Evolutionary conservation across 257 asterid genomes (phyloP).

Genomic region (Coffea canephora): DNA sequence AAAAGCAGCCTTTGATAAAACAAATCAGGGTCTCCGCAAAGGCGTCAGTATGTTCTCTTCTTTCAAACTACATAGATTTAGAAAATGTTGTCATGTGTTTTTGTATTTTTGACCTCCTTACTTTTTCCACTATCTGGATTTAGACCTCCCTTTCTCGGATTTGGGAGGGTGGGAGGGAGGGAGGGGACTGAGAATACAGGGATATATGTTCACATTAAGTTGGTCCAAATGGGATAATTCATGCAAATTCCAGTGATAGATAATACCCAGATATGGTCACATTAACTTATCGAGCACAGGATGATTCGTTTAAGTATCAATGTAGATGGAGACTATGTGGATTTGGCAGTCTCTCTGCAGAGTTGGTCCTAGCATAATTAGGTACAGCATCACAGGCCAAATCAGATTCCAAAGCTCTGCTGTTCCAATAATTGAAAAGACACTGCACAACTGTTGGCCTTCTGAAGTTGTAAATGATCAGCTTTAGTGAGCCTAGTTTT

Average conservation of each 20-base stretch:
- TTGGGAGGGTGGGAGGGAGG: neutral
- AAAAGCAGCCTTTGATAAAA: slow-evolving; percentile 72
- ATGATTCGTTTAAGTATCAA: no score
- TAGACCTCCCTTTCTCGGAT: neutral
- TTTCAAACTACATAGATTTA: neutral
- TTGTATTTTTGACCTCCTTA: neutral
- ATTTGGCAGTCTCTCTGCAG: neutral
- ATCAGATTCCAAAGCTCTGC: neutral
- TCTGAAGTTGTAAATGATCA: neutral
- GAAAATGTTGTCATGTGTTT: neutral
- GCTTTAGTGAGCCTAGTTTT: neutral
- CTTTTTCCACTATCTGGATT: neutral
- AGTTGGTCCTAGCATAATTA: neutral
- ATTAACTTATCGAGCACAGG: no score
- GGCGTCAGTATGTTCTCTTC: slow-evolving; percentile 66
- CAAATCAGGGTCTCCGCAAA: slow-evolving; percentile 63
- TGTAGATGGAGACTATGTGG: neutral
- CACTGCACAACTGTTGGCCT: neutral
- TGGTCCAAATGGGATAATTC: neutral
- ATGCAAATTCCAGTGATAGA: neutral
- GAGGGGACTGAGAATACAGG: neutral
- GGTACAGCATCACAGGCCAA: neutral
- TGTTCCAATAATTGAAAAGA: neutral
- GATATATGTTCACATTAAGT: neutral
- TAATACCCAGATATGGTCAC: no score